Conservation (phyloP, 2,329 filamentous ascomycete species). For the Colletotrichum filicis region DNA sequence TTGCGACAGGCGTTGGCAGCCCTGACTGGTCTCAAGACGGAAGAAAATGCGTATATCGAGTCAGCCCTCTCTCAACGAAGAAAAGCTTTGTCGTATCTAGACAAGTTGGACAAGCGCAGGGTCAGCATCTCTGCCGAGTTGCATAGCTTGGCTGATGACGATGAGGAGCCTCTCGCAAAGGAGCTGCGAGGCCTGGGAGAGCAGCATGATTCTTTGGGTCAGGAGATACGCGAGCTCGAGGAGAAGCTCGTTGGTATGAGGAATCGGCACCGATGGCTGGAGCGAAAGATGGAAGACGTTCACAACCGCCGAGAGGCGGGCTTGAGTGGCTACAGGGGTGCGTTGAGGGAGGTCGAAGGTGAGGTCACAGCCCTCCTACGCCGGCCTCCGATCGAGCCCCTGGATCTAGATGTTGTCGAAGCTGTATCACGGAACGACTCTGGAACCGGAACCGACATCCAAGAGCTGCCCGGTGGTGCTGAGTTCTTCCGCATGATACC, state of each 20-base stretch:
- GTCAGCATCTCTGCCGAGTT: constrained; percentile 64
- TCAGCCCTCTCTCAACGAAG: constrained; percentile 67
- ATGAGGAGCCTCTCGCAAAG: constrained; percentile 66
- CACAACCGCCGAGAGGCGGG: constrained; percentile 75
- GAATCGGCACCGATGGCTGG: constrained; percentile 67
- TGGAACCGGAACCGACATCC: constrained; percentile 46
- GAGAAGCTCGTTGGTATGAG: constrained; percentile 71
- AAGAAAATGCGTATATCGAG: constrained; percentile 72
- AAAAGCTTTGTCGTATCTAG: constrained; percentile 67
- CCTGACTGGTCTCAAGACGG: constrained; percentile 72
- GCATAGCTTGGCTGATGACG: constrained; percentile 62
- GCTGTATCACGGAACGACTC: constrained; percentile 2
- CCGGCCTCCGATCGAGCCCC: constrained; percentile 64
- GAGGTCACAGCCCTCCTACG: constrained; percentile 70
- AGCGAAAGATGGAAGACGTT: constrained; percentile 69
- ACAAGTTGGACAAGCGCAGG: constrained; percentile 61
- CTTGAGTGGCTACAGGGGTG: constrained; percentile 77
- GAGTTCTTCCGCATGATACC: constrained; percentile 71
- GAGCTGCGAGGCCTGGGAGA: constrained; percentile 70
- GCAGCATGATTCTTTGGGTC: constrained; percentile 64
- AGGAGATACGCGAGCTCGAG: constrained; percentile 74
- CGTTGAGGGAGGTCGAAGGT: constrained; percentile 72
- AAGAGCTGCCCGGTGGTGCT: constrained; percentile 9
- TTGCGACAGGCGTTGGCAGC: constrained; percentile 72
- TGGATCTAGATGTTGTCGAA: constrained; percentile 50